Evolutionary conservation across 176 grass and related monocot species (phyloP), one percentile per base, ranked within the genome.

Genomic region (Carex littledalei): DNA sequence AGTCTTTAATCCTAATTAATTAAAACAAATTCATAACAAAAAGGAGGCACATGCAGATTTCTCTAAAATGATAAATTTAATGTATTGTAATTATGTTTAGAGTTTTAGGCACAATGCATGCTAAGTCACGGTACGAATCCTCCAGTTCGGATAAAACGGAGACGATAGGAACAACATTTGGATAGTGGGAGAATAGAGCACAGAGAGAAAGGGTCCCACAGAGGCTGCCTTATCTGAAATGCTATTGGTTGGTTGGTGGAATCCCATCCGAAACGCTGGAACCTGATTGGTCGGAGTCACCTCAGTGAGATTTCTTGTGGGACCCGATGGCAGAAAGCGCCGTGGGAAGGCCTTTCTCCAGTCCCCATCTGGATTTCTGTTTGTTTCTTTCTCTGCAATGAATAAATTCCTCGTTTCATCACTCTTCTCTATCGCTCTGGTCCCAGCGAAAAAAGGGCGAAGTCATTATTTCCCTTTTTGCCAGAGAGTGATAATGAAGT

Each of bases 231-330:
- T 78, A 78, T 78, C 74, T 78, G 50, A 50, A 78, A 55, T 5
- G 6, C 74, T 24, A 78, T 78, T 78, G 74, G 74, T 56, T 78
- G 49, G 50, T 16, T 54, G 5, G 13, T 78, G 21, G 6, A 78
- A 78, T 56, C 49, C 74, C 74, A 78, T 78, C 74, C 74, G 15
- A 32, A 78, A 55, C 24, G 31, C 74, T 78, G 22, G 4, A 56
- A 55, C 6, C 22, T 55, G 12, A 78, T 78, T 78, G 74, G 74
- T 78, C 26, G 24, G 22, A 56, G 74, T 54, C 14, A 78, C 50
- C 24, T 78, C 74, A 32, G 4, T 18, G 50, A 70, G 74, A 78
- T 78, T 57, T 56, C 52, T 1, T 34, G 15, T 18, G 50, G 52
- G 26, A 1, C 74, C 49, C 22, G 3, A 24, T 32, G 5, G 49